Evolutionary conservation across 2,329 filamentous ascomycete species (phyloP).

Genomic region (Colletotrichum acutatum): DNA sequence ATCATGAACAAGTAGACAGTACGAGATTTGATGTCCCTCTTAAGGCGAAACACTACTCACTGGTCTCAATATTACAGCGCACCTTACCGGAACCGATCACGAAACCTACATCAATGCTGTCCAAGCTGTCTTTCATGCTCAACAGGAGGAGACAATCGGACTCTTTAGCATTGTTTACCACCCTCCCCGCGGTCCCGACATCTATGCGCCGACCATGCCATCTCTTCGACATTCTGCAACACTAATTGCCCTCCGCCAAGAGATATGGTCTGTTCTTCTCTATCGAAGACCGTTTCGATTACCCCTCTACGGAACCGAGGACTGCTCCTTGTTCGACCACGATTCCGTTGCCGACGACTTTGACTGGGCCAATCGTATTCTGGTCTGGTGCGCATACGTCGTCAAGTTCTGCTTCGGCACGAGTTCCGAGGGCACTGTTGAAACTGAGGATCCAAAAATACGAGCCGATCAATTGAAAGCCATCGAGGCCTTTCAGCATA

Average conservation of each 20-base stretch:
- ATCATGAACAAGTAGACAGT: slow-evolving; percentile 23
- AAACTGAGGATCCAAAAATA: slow-evolving; percentile 42
- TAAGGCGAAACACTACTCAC: not conserved
- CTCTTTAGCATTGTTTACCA: slow-evolving; percentile 15
- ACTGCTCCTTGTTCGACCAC: slow-evolving; percentile 10
- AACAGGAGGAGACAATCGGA: slow-evolving; percentile 12
- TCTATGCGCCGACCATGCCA: slow-evolving; percentile 9
- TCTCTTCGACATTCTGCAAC: slow-evolving; percentile 14
- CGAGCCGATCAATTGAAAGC: slow-evolving; percentile 51
- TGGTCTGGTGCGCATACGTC: slow-evolving; percentile 71
- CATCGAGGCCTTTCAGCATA: slow-evolving; percentile 55
- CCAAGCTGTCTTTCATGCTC: slow-evolving; percentile 15
- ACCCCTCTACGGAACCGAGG: slow-evolving; percentile 11
- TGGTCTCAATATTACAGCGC: not conserved
- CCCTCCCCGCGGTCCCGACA: not conserved
- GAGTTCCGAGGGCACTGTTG: not conserved
- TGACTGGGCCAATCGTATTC: slow-evolving; percentile 69
- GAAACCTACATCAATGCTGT: slow-evolving; percentile 21
- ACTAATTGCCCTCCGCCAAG: slow-evolving; percentile 6
- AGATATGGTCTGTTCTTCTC: slow-evolving; percentile 23
- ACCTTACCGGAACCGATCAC: slow-evolving; percentile 14
- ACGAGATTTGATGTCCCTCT: not conserved
- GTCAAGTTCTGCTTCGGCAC: slow-evolving; percentile 69
- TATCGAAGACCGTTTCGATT: slow-evolving; percentile 15
- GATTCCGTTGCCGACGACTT: slow-evolving; percentile 55